Conservation (phyloP, 2,329 filamentous ascomycete genomes). For the Knoxdaviesia proteae region DNA sequence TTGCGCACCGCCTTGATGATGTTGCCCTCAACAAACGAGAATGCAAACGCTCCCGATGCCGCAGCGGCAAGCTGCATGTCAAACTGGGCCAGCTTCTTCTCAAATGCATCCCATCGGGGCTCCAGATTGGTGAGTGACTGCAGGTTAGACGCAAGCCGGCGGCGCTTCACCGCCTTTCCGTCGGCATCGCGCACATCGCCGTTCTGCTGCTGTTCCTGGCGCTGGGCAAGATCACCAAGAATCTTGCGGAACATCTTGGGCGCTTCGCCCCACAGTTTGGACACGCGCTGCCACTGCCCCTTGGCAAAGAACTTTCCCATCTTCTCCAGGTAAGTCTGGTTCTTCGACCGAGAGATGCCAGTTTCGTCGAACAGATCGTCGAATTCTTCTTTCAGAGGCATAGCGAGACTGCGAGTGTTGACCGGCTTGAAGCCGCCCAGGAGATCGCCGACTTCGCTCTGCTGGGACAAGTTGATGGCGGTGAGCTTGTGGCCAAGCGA, state of each 20-base stretch:
- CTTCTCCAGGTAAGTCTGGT: slow-evolving; percentile 66
- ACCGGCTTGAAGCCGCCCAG: slow-evolving; percentile 93
- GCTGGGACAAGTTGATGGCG: slow-evolving; percentile 90
- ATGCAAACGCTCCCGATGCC: slow-evolving; percentile 53
- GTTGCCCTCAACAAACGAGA: slow-evolving; percentile 90
- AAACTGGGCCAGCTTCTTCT: slow-evolving; percentile 52
- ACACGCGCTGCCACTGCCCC: slow-evolving; percentile 70
- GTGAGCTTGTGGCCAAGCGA: slow-evolving; percentile 70
- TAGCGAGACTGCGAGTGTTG: slow-evolving; percentile 66
- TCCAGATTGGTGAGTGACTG: slow-evolving; percentile 35
- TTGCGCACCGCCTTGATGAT: slow-evolving; percentile 91
- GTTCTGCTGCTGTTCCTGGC: slow-evolving; percentile 18
- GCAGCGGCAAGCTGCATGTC: slow-evolving; percentile 43
- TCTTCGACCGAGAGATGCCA: slow-evolving; percentile 68
- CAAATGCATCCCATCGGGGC: slow-evolving; percentile 64
- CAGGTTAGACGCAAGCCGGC: slow-evolving; percentile 34
- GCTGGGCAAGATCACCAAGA: slow-evolving; percentile 30
- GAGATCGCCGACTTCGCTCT: slow-evolving; percentile 91
- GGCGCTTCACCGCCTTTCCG: slow-evolving; percentile 46
- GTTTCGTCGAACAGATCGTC: slow-evolving; percentile 73
- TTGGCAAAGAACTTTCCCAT: slow-evolving; percentile 62
- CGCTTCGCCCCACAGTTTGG: slow-evolving; percentile 74
- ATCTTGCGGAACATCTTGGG: slow-evolving; percentile 68
- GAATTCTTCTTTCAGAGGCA: slow-evolving; percentile 86
- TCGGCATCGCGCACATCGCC: slow-evolving; percentile 14